phyloP scores from a whole-genome alignment of 441 rosid genomes.

The Croton setiger region DNA sequence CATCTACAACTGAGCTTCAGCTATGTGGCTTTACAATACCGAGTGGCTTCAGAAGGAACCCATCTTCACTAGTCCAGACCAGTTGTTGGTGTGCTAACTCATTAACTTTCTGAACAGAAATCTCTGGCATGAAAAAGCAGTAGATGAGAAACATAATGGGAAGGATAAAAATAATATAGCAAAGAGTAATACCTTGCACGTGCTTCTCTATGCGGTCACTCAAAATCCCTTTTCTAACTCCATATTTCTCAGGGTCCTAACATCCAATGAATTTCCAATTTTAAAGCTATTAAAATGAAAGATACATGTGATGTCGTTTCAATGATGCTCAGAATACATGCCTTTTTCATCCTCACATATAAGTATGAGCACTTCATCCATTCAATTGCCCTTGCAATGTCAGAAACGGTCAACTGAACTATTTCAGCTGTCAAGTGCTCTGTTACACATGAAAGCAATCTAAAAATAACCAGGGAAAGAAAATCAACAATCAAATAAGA shows the following conservation, averaged over 20 bases:
- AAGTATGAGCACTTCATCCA: constrained; percentile 98
- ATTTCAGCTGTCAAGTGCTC: constrained; percentile 99
- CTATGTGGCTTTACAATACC: constrained; percentile 44
- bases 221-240: constrained; percentile 71
- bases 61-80: constrained; percentile 88
- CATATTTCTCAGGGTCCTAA: constrained; percentile 90
- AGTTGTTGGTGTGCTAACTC: constrained; percentile 80
- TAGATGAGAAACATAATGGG: constrained; percentile 26
- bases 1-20: constrained; percentile 15
- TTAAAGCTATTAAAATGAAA: constrained; percentile 22
- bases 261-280: constrained; percentile 19
- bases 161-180: constrained; percentile 17
- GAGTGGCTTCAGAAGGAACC: constrained; percentile 84
- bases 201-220: constrained; percentile 79
- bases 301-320: constrained; percentile 1
- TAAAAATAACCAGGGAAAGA: constrained; percentile 30
- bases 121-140: constrained; percentile 44
- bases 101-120: constrained; percentile 74
- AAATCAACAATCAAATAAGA: not conserved
- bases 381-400: constrained; percentile 82
- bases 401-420: constrained; percentile 85
- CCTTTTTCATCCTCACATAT: constrained; percentile 93
- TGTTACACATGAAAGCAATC: constrained; percentile 81
- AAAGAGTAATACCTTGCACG: constrained; percentile 58
- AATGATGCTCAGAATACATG: constrained; percentile 27